Conservation (phyloP, 139 green algal species). For the Medakamo hakoo region DNA sequence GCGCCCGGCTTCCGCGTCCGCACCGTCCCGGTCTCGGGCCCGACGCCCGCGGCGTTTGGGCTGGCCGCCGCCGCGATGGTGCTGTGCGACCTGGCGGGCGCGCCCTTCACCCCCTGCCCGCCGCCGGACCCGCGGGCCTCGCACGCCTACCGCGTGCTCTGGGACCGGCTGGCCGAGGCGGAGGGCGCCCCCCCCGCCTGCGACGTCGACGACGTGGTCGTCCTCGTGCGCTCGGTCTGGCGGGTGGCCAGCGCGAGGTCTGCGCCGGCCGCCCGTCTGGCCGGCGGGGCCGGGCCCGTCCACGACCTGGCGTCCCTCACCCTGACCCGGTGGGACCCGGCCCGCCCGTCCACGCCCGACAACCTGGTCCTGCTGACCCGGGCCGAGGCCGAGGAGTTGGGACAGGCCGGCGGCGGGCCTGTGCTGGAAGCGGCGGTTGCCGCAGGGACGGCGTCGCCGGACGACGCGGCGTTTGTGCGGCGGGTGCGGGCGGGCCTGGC, state of each 20-base stretch:
- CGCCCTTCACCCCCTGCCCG: slow-evolving; percentile 19
- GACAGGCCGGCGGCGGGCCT: slow-evolving; percentile 4
- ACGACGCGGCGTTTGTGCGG: slow-evolving; percentile 9
- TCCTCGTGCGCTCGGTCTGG: slow-evolving; percentile 39
- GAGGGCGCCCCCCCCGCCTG: slow-evolving; percentile 34
- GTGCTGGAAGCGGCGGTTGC: neutral
- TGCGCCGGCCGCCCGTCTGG: slow-evolving; percentile 3
- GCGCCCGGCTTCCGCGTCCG: slow-evolving; percentile 89
- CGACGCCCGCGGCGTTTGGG: slow-evolving; percentile 82
- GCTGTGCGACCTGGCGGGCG: slow-evolving; percentile 58
- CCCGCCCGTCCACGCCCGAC: slow-evolving; percentile 38
- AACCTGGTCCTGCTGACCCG: slow-evolving; percentile 81
- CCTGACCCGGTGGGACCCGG: slow-evolving; percentile 41
- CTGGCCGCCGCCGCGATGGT: slow-evolving; percentile 68
- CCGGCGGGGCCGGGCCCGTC: slow-evolving; percentile 12
- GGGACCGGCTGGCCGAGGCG: slow-evolving; percentile 49
- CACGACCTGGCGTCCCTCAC: slow-evolving; percentile 42
- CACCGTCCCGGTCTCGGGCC: slow-evolving; percentile 90
- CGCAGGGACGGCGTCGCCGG: neutral
- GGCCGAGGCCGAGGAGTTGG: slow-evolving; percentile 44
- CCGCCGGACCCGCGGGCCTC: too few relatives aligned
- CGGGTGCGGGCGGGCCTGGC: slow-evolving; percentile 9
- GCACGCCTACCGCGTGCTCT: slow-evolving; percentile 17
- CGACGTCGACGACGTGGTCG: slow-evolving; percentile 28
- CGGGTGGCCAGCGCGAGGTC: slow-evolving; percentile 28